These are phyloP conservation scores for Myriosclerotinia duriaeana DNA, from an alignment of 2,329 filamentous ascomycete species.

Conservation along the genomic window DNA sequence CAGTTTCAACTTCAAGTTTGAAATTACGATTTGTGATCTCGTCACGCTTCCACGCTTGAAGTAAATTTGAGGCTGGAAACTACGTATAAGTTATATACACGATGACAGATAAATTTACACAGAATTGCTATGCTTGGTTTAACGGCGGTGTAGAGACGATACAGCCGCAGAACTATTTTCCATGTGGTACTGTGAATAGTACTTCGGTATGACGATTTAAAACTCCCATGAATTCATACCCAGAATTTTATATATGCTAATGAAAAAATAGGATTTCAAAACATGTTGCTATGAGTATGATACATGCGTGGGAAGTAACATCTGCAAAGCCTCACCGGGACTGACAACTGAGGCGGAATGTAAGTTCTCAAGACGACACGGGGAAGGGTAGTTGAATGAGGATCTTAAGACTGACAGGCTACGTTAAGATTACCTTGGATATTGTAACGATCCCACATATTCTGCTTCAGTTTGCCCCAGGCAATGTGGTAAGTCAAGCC, in stretches of 20 bases:
- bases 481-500: neutral
- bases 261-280: neutral
- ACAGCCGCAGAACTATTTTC: neutral
- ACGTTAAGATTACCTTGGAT: slow-evolving; percentile 9
- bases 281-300: slow-evolving; percentile 8
- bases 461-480: slow-evolving; percentile 4
- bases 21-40: too few relatives aligned
- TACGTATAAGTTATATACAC: slow-evolving; percentile 3
- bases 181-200: slow-evolving; percentile 2
- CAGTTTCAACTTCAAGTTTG: neutral
- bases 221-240: neutral
- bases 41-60: slow-evolving; percentile 55
- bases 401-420: neutral
- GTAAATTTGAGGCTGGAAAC: slow-evolving; percentile 50
- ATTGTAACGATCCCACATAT: slow-evolving; percentile 18
- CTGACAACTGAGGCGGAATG: neutral
- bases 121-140: slow-evolving; percentile 6
- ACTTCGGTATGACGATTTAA: slow-evolving; percentile 7
- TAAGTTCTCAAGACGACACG: neutral
- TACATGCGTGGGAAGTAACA: slow-evolving; percentile 15
- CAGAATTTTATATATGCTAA: neutral
- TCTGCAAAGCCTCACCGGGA: slow-evolving; percentile 10
- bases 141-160: slow-evolving; percentile 8
- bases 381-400: too few relatives aligned
- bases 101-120: slow-evolving; percentile 11